Evolutionary conservation across 2,329 filamentous ascomycete genomes (phyloP).

Genomic region (Calycina marina): DNA sequence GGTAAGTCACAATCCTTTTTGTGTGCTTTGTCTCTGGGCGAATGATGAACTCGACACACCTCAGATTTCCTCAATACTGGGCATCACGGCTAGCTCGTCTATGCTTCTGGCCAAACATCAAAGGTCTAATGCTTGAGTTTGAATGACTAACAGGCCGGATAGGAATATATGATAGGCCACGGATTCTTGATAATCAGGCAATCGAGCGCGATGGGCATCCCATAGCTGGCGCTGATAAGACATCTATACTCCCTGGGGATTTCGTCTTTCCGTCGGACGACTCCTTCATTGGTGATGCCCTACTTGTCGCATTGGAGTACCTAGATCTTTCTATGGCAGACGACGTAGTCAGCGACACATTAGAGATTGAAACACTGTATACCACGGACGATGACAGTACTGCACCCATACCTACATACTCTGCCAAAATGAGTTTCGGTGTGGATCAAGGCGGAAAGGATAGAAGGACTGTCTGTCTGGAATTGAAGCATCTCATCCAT

Average conservation of each 20-base stretch:
- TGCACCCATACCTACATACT: slow-evolving; percentile 17
- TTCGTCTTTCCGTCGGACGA: slow-evolving; percentile 48
- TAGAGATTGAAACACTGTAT: slow-evolving; percentile 21
- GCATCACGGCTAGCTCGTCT: too few species aligned
- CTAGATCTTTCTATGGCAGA: slow-evolving; percentile 33
- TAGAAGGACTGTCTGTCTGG: slow-evolving; percentile 16
- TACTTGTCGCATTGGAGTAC: slow-evolving; percentile 34
- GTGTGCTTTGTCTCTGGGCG: background rate
- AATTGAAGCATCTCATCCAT: slow-evolving; percentile 41
- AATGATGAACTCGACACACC: too few species aligned
- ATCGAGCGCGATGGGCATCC: slow-evolving; percentile 47
- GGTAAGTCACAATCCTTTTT: slow-evolving; percentile 8
- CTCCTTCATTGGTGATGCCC: slow-evolving; percentile 28
- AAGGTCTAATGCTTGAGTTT: too few species aligned
- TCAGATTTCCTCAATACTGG: too few species aligned
- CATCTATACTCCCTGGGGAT: slow-evolving; percentile 41
- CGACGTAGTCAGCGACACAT: slow-evolving; percentile 26
- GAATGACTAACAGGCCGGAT: too few species aligned
- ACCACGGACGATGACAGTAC: slow-evolving; percentile 8
- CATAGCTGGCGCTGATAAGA: slow-evolving; percentile 40
- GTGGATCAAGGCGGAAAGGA: slow-evolving; percentile 10
- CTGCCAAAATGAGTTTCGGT: slow-evolving; percentile 20
- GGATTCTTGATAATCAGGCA: slow-evolving; percentile 44
- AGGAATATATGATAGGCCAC: slow-evolving; percentile 36
- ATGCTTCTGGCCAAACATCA: too few species aligned